phyloP scores from a whole-genome alignment of 2,329 filamentous ascomycete species.

The Fusarium mundagurra region DNA sequence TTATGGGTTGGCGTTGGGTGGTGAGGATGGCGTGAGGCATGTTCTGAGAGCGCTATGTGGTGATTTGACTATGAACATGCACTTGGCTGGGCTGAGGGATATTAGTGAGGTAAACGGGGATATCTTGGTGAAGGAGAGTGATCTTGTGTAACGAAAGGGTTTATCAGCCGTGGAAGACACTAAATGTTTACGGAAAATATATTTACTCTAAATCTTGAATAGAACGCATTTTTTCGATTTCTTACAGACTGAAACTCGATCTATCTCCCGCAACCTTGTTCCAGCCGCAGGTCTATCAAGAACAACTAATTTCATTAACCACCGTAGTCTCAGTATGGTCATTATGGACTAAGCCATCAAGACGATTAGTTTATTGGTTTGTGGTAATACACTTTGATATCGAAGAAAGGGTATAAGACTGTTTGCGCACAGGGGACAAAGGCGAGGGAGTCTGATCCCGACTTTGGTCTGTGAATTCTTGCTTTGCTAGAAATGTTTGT shows the following conservation, averaged over 20 bases:
- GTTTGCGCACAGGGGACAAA: neutral
- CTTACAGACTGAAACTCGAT: rapidly evolving
- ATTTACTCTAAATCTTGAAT: neutral
- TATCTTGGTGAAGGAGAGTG: constrained; percentile 2
- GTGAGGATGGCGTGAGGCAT: constrained; percentile 17
- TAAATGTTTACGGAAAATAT: rapidly evolving
- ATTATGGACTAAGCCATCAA: rapidly evolving
- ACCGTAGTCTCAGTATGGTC: neutral
- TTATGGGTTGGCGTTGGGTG: neutral
- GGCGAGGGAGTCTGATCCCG: rapidly evolving
- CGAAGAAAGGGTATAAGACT: rapidly evolving
- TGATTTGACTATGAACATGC: constrained; percentile 32
- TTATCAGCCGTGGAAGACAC: rapidly evolving
- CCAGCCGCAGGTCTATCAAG: rapidly evolving
- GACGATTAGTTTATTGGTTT: no score
- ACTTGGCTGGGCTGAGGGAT: constrained; percentile 20
- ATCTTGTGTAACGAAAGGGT: neutral
- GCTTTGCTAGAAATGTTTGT: rapidly evolving
- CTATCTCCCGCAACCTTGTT: neutral
- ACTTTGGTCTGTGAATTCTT: rapidly evolving
- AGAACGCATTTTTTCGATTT: rapidly evolving
- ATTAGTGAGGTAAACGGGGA: constrained; percentile 10
- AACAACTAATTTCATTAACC: rapidly evolving
- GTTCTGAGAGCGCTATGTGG: constrained; percentile 15
- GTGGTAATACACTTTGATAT: rapidly evolving